Conservation (phyloP, 1,139 yeast species). For the Diutina sp. region DNA sequence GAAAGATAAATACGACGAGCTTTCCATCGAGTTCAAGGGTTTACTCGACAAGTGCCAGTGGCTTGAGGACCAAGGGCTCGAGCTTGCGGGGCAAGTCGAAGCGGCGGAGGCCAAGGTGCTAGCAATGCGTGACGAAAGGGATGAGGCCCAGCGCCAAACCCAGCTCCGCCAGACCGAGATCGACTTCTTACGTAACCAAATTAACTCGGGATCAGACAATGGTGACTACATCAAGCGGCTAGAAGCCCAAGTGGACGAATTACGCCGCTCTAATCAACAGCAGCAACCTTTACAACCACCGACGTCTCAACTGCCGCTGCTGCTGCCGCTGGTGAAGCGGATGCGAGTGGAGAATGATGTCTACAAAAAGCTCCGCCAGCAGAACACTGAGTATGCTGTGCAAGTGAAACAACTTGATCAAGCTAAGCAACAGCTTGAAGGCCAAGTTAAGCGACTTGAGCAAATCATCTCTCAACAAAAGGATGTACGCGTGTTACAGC, state of each 20-base stretch:
- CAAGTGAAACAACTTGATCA: conserved; percentile 23
- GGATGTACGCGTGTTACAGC: conserved; percentile 40
- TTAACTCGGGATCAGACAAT: neutral
- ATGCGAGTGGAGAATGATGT: conserved; percentile 8
- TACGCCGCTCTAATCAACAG: neutral
- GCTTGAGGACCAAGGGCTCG: conserved; percentile 9
- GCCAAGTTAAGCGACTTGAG: conserved; percentile 18
- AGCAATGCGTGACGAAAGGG: conserved; percentile 41
- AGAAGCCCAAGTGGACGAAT: neutral
- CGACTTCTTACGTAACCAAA: conserved; percentile 23
- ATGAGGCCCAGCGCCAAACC: conserved; percentile 4
- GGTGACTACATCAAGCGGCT: neutral
- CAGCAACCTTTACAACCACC: neutral
- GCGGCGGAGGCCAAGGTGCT: conserved; percentile 33
- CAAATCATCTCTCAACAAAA: conserved; percentile 16
- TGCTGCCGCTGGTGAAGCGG: conserved; percentile 9
- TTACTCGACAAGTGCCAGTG: neutral
- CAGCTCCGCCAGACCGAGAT: conserved; percentile 20
- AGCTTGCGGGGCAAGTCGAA: conserved; percentile 11
- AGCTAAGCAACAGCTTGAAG: conserved; percentile 18
- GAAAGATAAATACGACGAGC: conserved; percentile 11
- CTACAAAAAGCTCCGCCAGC: conserved; percentile 19
- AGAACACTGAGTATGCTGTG: conserved; percentile 27
- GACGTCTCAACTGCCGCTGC: neutral
- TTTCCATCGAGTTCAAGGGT: conserved; percentile 7